Base-by-base conservation (phyloP, 2,329 filamentous ascomycete species). In the Monosporascus ibericus region DNA sequence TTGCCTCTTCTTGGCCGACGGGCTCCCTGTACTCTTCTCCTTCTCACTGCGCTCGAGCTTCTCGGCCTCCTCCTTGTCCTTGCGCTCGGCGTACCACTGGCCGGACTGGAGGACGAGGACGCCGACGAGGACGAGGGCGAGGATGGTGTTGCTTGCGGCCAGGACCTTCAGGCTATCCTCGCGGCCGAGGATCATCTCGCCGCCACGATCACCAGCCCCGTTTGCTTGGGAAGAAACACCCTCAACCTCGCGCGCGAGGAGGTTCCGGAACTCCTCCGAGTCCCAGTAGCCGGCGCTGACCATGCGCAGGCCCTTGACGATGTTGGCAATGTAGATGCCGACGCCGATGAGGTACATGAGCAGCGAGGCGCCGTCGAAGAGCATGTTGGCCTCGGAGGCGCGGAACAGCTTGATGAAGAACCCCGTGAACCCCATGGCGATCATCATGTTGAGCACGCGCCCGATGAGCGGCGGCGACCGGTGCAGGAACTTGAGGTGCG, bases 61-160 rank as follows among this genome's bases (percentile, higher is more conserved):
- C 65, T 82, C 83, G 52, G 81, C 78, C 70, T 96, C 92, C 68
- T 92, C 87, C 65, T 80, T 79, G 72, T 97, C 92, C 75, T 95
- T 95, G 67, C 89, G 81, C 80, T 97, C 92, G 25, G 94, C 94
- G 74, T 99, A 99, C 94, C 92, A 97, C 79, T 97, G 90, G 11
- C 94, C 94, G 20, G 90, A 90, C 81, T 99, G 94, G 65, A 99
- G 74, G 36, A 96, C 89, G 59, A 99, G 70, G 9, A 99, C 89
- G 5, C 94, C 94, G 3, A 97, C 86, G 50, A 99, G 74, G 30
- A 99, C 90, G 44, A 99, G 80, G 37, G 92, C 94, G 52, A 97
- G 73, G 67, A 99, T 99, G 3, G 94, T 97, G 72, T 99, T 96
- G 70, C 90, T 96, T 7, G 94, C 94, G 34, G 91, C 85, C 63